phyloP scores from a whole-genome alignment of 345 rosid genomes.

The Abelmoschus esculentus region DNA sequence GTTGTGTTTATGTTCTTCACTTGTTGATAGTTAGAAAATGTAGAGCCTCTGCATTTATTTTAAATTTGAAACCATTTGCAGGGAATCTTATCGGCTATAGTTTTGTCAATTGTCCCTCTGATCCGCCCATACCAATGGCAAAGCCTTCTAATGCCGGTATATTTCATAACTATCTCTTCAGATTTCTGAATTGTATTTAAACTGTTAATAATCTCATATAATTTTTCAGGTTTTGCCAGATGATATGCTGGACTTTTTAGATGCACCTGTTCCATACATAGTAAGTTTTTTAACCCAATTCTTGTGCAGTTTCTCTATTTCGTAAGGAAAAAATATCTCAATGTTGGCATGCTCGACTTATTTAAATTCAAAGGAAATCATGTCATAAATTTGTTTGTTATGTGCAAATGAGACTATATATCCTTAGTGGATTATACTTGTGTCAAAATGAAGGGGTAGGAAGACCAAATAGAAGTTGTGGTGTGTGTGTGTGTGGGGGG shows the following conservation, averaged over 20 bases:
- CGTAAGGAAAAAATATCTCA: background rate
- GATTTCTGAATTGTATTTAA: background rate
- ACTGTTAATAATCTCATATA: background rate
- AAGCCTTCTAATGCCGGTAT: slow-evolving; percentile 90
- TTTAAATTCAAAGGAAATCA: background rate
- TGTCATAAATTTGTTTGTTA: too few relatives aligned
- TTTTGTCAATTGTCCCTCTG: slow-evolving; percentile 66
- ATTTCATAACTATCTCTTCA: background rate
- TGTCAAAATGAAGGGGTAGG: too few relatives aligned
- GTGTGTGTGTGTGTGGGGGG: too few relatives aligned
- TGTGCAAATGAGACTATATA: too few relatives aligned
- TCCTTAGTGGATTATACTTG: too few relatives aligned
- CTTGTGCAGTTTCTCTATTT: background rate
- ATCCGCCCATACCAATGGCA: slow-evolving; percentile 95
- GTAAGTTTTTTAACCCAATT: slow-evolving; percentile 37
- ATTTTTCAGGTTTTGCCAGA: slow-evolving; percentile 78
- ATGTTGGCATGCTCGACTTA: background rate
- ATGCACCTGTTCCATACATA: slow-evolving; percentile 92
- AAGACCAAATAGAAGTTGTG: too few relatives aligned
- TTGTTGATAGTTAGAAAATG: background rate
- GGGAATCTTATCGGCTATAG: slow-evolving; percentile 82
- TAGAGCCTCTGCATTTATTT: slow-evolving; percentile 2
- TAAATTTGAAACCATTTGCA: slow-evolving; percentile 20
- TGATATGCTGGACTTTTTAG: slow-evolving; percentile 92
- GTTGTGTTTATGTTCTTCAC: background rate